Evolutionary conservation across 2,329 filamentous ascomycete species (phyloP), one percentile per base, ranked within the genome.

Genomic region (Aspergillus thermomutatus): DNA sequence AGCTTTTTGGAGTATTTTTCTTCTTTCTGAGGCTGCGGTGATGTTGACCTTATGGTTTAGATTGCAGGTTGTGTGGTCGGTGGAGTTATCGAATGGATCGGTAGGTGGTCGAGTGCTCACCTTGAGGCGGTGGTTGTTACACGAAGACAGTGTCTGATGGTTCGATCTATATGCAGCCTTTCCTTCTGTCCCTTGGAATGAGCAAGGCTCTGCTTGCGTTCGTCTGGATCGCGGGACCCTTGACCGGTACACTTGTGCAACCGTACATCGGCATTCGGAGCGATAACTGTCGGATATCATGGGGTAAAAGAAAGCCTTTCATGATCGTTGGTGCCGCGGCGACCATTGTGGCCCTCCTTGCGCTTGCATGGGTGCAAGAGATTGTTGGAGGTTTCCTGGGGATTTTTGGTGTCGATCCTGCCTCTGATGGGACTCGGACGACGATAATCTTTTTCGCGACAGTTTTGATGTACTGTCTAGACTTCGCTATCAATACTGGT

Each of bases 401-500:
- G 2, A 68, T 93, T 1, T 92, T 94, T 66, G 89, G 90, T 10
- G 87, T 85, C 10, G 82, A 88, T 53, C 77, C 78, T n/a, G 81
- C 86, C 41, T 90, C 88, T 0, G 65, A 81, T 7, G 83, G 81
- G 2, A 87, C 89, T 48, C 87, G 85, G 67, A 81, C 80, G 3
- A 78, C 80, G 45, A 84, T 89, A 49, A 93, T 96, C 63, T 78
- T 91, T 31, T 82, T 91, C 56, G 93, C 93, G 7, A 91, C 96
- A 5, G 70, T 92, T 28, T 88, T 92, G 77, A 89, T 97, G 66
- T 97, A 96, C 74, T 81, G 94, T 50, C 82, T 97, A 51, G 93
- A 97, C 72, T 94, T 97, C 73, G 87, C 92, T 66, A 94, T 97
- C 78, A 97, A 97, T 75, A 94, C 92, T 55, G 88, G 87, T 89